Evolutionary conservation across 371 early-diverging fungal species (phyloP).

Genomic region (Nematocida major): DNA sequence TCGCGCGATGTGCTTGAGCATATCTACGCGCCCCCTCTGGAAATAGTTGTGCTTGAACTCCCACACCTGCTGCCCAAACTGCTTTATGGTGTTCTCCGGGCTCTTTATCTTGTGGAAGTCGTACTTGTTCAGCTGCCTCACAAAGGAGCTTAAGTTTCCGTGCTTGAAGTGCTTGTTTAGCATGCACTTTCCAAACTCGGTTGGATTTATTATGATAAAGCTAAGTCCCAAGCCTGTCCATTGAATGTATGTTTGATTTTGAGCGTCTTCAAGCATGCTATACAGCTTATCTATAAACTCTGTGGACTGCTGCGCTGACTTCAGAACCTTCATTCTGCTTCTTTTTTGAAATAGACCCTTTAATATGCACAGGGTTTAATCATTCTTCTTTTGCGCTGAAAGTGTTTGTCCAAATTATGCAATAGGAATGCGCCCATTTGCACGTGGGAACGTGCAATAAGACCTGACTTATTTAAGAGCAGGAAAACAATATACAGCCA

Average conservation of each 20-base stretch:
- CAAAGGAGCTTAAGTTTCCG: constrained; percentile 81
- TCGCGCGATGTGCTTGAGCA: constrained; percentile 58
- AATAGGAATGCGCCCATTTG: not conserved
- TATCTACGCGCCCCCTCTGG: constrained; percentile 52
- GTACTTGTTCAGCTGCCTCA: constrained; percentile 87
- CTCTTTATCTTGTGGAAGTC: constrained; percentile 77
- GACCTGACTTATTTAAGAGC: not conserved
- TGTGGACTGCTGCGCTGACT: constrained; percentile 17
- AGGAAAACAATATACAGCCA: no score
- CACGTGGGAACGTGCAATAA: not conserved
- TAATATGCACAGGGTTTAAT: constrained; percentile 43
- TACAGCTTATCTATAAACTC: constrained; percentile 63
- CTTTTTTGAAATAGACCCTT: constrained; percentile 44
- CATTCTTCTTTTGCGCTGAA: constrained; percentile 16
- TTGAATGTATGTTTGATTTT: constrained; percentile 51
- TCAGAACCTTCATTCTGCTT: constrained; percentile 12
- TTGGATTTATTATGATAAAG: constrained; percentile 74
- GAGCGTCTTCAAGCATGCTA: constrained; percentile 58
- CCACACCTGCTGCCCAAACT: constrained; percentile 55
- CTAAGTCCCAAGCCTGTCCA: constrained; percentile 74
- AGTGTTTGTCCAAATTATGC: not conserved
- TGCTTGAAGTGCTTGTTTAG: constrained; percentile 79
- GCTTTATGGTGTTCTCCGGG: constrained; percentile 30
- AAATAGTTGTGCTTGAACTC: constrained; percentile 63
- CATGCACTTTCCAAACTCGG: constrained; percentile 70